Conservation (phyloP, 257 asterid genomes). For the Verbena officinalis region DNA sequence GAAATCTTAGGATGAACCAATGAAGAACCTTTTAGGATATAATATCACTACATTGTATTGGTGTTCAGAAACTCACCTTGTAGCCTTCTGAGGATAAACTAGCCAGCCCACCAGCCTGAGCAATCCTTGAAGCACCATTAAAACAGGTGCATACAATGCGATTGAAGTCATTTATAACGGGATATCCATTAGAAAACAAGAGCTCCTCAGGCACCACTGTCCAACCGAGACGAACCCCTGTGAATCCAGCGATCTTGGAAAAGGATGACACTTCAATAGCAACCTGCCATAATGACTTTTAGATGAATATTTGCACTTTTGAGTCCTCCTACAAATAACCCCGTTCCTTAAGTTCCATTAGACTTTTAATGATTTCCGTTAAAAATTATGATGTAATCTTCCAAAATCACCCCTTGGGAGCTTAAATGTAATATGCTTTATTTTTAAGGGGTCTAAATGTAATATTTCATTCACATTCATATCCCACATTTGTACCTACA, state of each 20-base stretch:
- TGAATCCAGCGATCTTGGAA: conserved; percentile 71
- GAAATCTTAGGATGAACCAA: background rate
- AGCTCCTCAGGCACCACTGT: conserved; percentile 72
- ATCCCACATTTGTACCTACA: too few species aligned
- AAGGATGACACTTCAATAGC: conserved; percentile 72
- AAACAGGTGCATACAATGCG: conserved; percentile 59
- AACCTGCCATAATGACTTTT: conserved; percentile 38
- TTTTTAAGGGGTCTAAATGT: too few species aligned
- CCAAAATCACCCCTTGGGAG: too few species aligned
- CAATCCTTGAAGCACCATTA: conserved; percentile 68
- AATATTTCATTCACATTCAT: too few species aligned
- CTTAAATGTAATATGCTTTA: too few species aligned
- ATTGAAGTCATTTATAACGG: conserved; percentile 56
- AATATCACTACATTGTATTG: background rate
- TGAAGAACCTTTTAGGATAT: too few species aligned
- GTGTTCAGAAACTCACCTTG: conserved; percentile 37
- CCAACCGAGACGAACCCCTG: conserved; percentile 74
- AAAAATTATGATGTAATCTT: too few species aligned
- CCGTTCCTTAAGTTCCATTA: too few species aligned
- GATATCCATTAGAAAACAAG: conserved; percentile 47
- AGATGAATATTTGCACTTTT: background rate
- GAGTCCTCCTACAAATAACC: too few species aligned
- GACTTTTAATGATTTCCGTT: too few species aligned
- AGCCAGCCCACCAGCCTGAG: conserved; percentile 72
- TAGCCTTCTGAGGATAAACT: conserved; percentile 51